These are phyloP conservation scores for Agrostemma githago DNA, from an alignment of 148 eudicot species.

Conservation along the genomic window DNA sequence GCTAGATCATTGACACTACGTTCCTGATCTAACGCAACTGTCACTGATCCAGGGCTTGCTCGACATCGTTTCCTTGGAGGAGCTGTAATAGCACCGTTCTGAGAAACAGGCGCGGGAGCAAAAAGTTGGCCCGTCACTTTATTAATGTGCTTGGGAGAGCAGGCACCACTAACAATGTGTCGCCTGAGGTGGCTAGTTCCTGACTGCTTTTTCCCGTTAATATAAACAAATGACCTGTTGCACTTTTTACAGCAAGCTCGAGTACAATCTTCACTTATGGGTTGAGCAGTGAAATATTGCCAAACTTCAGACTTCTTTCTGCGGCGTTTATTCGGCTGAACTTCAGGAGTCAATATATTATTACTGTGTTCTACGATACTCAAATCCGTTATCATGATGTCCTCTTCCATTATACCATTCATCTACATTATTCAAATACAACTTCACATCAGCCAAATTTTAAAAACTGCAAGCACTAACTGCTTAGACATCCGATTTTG, in stretches of 20 bases:
- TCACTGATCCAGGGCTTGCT: conserved; percentile 36
- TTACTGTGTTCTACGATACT: conserved; percentile 18
- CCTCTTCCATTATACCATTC: conserved; percentile 21
- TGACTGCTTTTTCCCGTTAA: conserved; percentile 56
- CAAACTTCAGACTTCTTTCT: conserved; percentile 79
- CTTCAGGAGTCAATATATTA: conserved; percentile 27
- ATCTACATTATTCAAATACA: conserved; percentile 26
- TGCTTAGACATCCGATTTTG: background rate
- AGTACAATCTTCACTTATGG: conserved; percentile 38
- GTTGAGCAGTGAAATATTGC: conserved; percentile 70
- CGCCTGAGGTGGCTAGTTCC: conserved; percentile 91
- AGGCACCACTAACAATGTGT: conserved; percentile 62
- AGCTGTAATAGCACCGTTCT: conserved; percentile 27
- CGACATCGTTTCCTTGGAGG: conserved; percentile 62
- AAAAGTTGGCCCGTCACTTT: conserved; percentile 32
- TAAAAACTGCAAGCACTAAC: background rate
- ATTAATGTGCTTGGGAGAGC: conserved; percentile 41
- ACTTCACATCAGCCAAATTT: background rate
- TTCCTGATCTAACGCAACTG: conserved; percentile 44
- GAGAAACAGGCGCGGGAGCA: conserved; percentile 23
- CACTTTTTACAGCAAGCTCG: conserved; percentile 78
- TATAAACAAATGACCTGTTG: conserved; percentile 78
- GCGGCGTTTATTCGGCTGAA: conserved; percentile 46
- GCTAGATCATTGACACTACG: conserved; percentile 49
- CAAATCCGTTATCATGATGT: background rate